Evolutionary conservation across 1,284 basidiomycete species (phyloP).

Genomic region (Cutaneotrichosporon sp.): DNA sequence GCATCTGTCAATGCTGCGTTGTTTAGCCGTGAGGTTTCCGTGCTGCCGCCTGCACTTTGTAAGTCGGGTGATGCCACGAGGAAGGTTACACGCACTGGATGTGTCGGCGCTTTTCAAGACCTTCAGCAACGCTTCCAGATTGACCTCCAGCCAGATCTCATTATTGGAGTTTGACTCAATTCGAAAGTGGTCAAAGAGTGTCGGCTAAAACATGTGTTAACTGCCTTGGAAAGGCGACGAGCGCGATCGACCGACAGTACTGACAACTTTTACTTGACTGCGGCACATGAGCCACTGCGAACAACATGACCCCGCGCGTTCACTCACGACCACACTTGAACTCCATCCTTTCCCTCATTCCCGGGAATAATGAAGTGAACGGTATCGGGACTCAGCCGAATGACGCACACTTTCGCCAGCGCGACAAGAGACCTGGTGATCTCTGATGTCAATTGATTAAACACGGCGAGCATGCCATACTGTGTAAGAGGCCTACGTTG

Average conservation of each 20-base stretch:
- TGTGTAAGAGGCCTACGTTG: constrained; percentile 58
- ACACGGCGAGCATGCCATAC: constrained; percentile 49
- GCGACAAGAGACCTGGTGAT: constrained; percentile 73
- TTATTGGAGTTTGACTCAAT: constrained; percentile 79
- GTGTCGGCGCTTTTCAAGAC: constrained; percentile 55
- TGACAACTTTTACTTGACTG: constrained; percentile 48
- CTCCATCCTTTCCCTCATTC: constrained; percentile 73
- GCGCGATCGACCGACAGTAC: constrained; percentile 14
- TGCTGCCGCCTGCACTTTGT: constrained; percentile 1
- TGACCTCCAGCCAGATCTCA: constrained; percentile 67
- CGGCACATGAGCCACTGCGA: not conserved
- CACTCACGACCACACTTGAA: constrained; percentile 87
- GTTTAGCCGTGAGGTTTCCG: constrained; percentile 3
- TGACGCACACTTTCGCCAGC: constrained; percentile 72
- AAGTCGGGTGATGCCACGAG: not conserved
- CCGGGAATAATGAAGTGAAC: constrained; percentile 71
- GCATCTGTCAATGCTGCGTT: constrained; percentile 46
- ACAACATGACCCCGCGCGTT: no score
- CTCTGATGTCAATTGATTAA: constrained; percentile 48
- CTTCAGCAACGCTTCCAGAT: constrained; percentile 63
- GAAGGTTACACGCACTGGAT: constrained; percentile 23
- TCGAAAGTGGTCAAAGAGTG: constrained; percentile 72
- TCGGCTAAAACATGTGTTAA: constrained; percentile 54
- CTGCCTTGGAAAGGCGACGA: constrained; percentile 39
- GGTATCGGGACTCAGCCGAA: constrained; percentile 67